A percentile compares a stretch with the other conserved stretches of the same genome.
Conservation (phyloP, 345 rosid species). For the Sisymbrium irio region DNA sequence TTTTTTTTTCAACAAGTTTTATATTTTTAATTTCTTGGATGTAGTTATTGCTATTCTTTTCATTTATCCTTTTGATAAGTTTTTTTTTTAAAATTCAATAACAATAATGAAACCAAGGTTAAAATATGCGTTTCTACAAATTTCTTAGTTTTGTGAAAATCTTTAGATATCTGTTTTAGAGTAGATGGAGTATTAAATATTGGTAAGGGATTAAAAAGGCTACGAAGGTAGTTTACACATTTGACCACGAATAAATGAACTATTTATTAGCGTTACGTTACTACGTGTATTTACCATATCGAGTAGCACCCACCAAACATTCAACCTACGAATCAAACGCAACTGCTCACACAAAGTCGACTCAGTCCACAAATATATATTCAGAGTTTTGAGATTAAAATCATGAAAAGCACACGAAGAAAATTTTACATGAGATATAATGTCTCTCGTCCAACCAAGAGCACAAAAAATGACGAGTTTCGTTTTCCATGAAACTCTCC, state of each 20-base stretch:
- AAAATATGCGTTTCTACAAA: too few species aligned
- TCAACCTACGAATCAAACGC: background rate
- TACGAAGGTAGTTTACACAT: background rate
- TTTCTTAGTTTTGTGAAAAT: too few species aligned
- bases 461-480: too few species aligned
- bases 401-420: background rate
- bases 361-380: background rate
- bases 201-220: background rate
- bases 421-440: background rate
- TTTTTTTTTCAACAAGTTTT: too few species aligned
- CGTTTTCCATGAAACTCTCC: background rate
- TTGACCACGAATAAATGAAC: background rate
- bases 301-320: background rate
- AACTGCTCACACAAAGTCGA: background rate
- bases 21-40: too few species aligned
- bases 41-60: too few species aligned
- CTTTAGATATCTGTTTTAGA: too few species aligned
- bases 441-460: too few species aligned
- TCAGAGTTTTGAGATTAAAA: background rate
- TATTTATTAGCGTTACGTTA: background rate
- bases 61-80: too few species aligned
- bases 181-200: too few species aligned
- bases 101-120: too few species aligned
- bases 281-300: background rate
- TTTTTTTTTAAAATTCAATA: too few species aligned